Base-by-base conservation (phyloP, 106 monocot genomes). In the Dactylorhiza incarnata region DNA sequence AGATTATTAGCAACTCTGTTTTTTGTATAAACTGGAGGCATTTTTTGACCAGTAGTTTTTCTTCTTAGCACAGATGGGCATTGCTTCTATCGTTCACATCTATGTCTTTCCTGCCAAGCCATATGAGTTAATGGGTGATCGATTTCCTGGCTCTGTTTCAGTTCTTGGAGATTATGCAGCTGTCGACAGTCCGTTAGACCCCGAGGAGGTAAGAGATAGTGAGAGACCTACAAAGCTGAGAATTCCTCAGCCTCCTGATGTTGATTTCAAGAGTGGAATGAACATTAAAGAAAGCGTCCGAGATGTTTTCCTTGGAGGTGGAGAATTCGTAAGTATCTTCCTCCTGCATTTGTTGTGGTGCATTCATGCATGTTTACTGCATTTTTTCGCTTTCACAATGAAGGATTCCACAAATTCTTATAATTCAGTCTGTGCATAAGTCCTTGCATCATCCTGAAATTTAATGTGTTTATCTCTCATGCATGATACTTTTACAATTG, bases 121-220 rank as follows among this genome's bases (percentile, higher is more conserved):
- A 73, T 97, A 97, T 63, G 91, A 86, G 78, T 72, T 87, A 71
- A 93, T 93, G 85, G 96, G 87, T 26, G 89, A 91, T 16, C 77
- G 80, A 47, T 80, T 85, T 49, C 26, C 77, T 66, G 93, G 96
- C 73, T 73, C 61, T 24, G 83, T 97, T 45, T 83, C 96, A 12
- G 90, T 93, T 71, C 89, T 97, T 58, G 96, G 96, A 51, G 96
- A 97, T 68, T 93, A 96, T 86, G 91, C 86, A 49, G 91, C 96
- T 48, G 81, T 86, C n/a, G 89, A 91, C 48, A 85, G 92, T 66
- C 86, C 87, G 54, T 68, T 93, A 75, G 96, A 93, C 81, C 91
- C 89, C 23, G 96, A 97, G 26, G 96, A 97, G 67, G 87, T 97
- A 52, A 91, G 89, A 79, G 96, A 97, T 63, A 97, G 91, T 80